These are phyloP conservation scores for Beauveria brongniartii DNA, from an alignment of 2,329 filamentous ascomycete genomes.

Conservation along the genomic window DNA sequence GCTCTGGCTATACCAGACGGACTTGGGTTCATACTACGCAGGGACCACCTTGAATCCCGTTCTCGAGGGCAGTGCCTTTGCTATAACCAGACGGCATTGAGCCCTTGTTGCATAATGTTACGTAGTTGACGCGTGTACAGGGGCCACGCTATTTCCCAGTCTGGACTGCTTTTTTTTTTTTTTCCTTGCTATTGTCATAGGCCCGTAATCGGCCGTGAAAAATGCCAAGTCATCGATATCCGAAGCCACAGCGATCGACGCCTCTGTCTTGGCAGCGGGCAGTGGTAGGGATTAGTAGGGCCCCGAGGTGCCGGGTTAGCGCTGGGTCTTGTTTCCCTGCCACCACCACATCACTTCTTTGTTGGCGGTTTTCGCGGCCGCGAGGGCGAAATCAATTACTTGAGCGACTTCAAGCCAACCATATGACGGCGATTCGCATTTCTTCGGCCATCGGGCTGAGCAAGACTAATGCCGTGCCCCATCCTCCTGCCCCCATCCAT, in stretches of 20 bases:
- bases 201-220: too few species aligned
- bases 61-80: not conserved
- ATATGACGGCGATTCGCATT: not conserved
- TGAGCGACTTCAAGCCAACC: not conserved
- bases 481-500: not conserved
- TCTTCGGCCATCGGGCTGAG: not conserved
- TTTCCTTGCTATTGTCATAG: too few species aligned
- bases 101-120: conserved; percentile 1
- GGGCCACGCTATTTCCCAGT: not conserved
- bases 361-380: not conserved
- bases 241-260: conserved; percentile 7
- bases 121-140: conserved; percentile 9
- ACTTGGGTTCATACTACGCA: not conserved
- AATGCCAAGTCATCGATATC: not conserved
- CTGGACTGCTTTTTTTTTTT: not conserved
- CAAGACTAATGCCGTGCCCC: not conserved
- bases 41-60: not conserved
- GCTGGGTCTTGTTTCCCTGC: too few species aligned
- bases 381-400: too few species aligned
- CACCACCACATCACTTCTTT: too few species aligned
- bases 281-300: too few species aligned
- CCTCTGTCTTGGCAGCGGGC: not conserved
- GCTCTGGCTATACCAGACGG: not conserved
- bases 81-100: not conserved
- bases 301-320: too few species aligned